Base-by-base conservation (phyloP, 2,329 filamentous ascomycete species). In the Magnaporthiopsis incrustans region DNA sequence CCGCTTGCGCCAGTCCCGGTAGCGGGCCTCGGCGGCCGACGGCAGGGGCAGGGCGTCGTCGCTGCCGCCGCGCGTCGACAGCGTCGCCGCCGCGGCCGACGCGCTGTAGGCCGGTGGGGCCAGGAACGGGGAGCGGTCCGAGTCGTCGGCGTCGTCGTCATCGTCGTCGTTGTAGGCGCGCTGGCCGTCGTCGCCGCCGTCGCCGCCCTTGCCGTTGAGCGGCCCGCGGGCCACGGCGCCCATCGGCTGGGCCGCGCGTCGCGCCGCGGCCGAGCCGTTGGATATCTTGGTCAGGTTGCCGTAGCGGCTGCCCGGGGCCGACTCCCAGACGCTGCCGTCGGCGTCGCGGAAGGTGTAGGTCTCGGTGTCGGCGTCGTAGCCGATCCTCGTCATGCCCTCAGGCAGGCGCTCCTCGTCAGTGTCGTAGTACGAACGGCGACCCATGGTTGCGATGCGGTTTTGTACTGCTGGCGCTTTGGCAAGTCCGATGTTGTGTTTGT, bases 321-420 rank as follows among this genome's bases (percentile, higher is more conserved):
- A 77, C 70, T 81, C 77, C 74, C 78, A 83, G 63, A 76, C 69
- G 44, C 69, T 71, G 60, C 80, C 81, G 25, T 77, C 72, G 63
- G 68, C 64, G 65, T 79, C 78, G 62, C 75, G 75, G 73, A 78
- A 82, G 50, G 76, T 79, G 73, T 82, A 82, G 33, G 70, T 74
- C 68, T 81, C 73, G 4, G 73, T 76, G 69, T 82, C 79, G 65
- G 79, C 78, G 65, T 83, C 81, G 70, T 83, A 82, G 67, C 80
- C 79, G 44, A 81, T 74, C 62, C 81, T 77, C 63, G 74, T 65
- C 74, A 82, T 79, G 71, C 80, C 80, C 61, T 79, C 74, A 4
- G 81, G 80, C 50, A 83, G 74, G 62, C 81, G 79, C 67, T 78
- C 73, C 50, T 76, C 73, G 67, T 82, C 80, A 14, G 65, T 63